Conservation (phyloP, 495 filamentous ascomycete genomes). For the Penicillium daleae region DNA sequence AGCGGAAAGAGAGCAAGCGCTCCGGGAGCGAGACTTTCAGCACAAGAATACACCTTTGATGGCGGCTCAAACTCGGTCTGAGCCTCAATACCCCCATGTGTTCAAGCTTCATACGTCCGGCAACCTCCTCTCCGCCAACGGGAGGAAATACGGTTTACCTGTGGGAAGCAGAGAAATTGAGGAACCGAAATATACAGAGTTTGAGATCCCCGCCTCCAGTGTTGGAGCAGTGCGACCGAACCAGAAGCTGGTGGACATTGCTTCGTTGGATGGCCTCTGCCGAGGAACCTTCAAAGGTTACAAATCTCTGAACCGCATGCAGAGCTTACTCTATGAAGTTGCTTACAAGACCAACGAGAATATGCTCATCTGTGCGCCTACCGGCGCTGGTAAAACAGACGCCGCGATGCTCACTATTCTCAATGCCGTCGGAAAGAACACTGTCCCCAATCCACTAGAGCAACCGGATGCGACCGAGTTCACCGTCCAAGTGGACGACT, state of each 20-base stretch:
- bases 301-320: slow-evolving; percentile 93
- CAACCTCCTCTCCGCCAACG: slow-evolving; percentile 75
- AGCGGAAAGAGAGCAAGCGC: slow-evolving; percentile 73
- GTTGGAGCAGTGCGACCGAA: slow-evolving; percentile 72
- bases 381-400: slow-evolving; percentile 98
- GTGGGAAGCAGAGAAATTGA: slow-evolving; percentile 63
- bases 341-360: slow-evolving; percentile 96
- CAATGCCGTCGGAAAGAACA: slow-evolving; percentile 84
- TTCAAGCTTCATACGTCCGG: slow-evolving; percentile 81
- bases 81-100: slow-evolving; percentile 84
- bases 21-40: slow-evolving; percentile 73
- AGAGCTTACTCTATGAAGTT: slow-evolving; percentile 93
- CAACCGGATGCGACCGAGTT: slow-evolving; percentile 76
- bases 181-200: slow-evolving; percentile 81
- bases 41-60: slow-evolving; percentile 79
- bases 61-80: slow-evolving; percentile 61
- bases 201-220: slow-evolving; percentile 78
- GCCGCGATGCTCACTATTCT: slow-evolving; percentile 96
- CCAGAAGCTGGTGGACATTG: slow-evolving; percentile 75
- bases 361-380: slow-evolving; percentile 98
- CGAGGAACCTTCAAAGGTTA: slow-evolving; percentile 92
- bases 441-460: slow-evolving; percentile 74
- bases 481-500: slow-evolving; percentile 76
- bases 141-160: slow-evolving; percentile 77
- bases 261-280: slow-evolving; percentile 87